Conservation (phyloP, 768 basidiomycete genomes). For the Tremella yokohamensis region DNA sequence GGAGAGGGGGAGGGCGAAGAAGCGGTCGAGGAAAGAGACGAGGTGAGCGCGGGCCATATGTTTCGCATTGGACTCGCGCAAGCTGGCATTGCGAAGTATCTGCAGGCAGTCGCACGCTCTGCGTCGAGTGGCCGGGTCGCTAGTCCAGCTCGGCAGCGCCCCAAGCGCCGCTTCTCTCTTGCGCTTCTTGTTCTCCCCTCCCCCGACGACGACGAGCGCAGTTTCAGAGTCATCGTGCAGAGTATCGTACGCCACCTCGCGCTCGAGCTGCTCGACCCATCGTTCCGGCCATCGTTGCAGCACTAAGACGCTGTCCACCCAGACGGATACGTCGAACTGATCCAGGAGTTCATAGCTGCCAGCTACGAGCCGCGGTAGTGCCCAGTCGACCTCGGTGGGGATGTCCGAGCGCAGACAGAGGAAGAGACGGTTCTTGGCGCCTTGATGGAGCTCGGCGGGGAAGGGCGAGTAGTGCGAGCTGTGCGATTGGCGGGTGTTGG, state of each 20-base stretch:
- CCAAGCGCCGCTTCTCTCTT: conserved; percentile 5
- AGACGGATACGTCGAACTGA: conserved; percentile 65
- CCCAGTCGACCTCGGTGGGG: conserved; percentile 78
- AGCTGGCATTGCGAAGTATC: conserved; percentile 75
- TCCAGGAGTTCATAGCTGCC: conserved; percentile 67
- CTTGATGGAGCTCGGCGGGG: conserved; percentile 66
- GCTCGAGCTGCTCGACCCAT: conserved; percentile 60
- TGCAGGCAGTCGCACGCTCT: conserved; percentile 83
- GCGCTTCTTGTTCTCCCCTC: conserved; percentile 3
- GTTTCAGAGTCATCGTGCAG: neutral
- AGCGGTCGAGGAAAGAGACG: conserved; percentile 26
- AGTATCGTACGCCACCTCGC: conserved; percentile 16
- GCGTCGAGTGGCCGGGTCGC: conserved; percentile 53
- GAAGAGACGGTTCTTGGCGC: conserved; percentile 80
- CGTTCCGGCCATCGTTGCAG: conserved; percentile 85
- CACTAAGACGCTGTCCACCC: conserved; percentile 76
- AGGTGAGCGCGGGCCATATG: conserved; percentile 18
- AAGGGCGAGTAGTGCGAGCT: conserved; percentile 11
- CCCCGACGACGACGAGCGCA: neutral
- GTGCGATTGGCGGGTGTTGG: neutral
- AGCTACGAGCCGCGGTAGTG: conserved; percentile 77
- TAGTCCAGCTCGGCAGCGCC: conserved; percentile 25
- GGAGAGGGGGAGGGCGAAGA: conserved; percentile 24
- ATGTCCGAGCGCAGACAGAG: conserved; percentile 82
- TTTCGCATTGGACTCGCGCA: conserved; percentile 29